Conservation (phyloP, 148 eudicot genomes). For the Vaccinium macrocarpon region DNA sequence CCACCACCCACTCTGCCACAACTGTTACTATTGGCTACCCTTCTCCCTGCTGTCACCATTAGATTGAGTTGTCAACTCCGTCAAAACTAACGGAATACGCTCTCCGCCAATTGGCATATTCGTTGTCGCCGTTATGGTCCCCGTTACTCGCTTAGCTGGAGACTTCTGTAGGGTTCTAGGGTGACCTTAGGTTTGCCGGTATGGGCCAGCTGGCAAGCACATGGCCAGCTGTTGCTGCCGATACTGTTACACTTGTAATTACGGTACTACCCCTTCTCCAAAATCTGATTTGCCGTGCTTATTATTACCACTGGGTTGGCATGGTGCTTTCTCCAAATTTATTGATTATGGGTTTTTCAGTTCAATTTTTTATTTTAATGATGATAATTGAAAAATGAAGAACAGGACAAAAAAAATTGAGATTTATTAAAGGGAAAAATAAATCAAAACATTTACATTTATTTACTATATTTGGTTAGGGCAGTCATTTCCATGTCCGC, state of each 20-base stretch:
- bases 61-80: background rate
- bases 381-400: too few relatives aligned
- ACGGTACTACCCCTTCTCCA: background rate
- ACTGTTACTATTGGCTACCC: too few relatives aligned
- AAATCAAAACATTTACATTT: too few relatives aligned
- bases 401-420: too few relatives aligned
- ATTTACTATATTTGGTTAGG: too few relatives aligned
- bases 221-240: conserved; percentile 34
- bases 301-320: background rate
- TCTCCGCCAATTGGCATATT: background rate
- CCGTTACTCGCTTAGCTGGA: conserved; percentile 42
- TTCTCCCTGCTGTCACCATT: conserved; percentile 13
- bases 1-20: background rate
- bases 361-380: too few relatives aligned
- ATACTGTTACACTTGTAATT: background rate
- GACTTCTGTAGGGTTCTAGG: conserved; percentile 21
- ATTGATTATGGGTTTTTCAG: too few relatives aligned
- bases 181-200: background rate
- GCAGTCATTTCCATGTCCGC: too few relatives aligned
- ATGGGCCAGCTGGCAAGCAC: conserved; percentile 50
- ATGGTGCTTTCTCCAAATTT: background rate
- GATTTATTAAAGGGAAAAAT: too few relatives aligned
- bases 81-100: background rate
- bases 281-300: background rate
- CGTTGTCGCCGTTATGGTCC: conserved; percentile 5